These are phyloP conservation scores for Malbranchea cinnamomea DNA, from an alignment of 2,329 filamentous ascomycete species.

Conservation along the genomic window DNA sequence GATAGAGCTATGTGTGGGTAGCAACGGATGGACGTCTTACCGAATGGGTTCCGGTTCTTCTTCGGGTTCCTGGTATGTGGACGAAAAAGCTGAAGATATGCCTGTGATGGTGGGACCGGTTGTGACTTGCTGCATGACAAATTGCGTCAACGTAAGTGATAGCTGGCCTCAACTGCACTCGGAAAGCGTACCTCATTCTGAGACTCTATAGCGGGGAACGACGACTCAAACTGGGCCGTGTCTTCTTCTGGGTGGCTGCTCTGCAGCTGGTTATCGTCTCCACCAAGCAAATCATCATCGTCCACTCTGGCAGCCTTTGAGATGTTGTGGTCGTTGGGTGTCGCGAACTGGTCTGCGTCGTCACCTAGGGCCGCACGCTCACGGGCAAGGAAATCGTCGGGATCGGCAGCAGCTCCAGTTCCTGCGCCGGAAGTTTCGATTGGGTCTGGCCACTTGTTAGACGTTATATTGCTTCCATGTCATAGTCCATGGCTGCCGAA, in stretches of 20 bases:
- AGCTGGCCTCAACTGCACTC: neutral
- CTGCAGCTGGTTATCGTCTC: conserved; percentile 20
- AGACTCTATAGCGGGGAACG: conserved; percentile 71
- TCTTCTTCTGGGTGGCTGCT: conserved; percentile 22
- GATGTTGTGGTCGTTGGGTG: conserved; percentile 49
- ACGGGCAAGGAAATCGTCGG: conserved; percentile 76
- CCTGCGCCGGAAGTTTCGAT: conserved; percentile 14
- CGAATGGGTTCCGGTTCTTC: conserved; percentile 78
- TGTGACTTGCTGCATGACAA: conserved; percentile 45
- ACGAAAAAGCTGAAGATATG: conserved; percentile 42
- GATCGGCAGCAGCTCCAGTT: conserved; percentile 25
- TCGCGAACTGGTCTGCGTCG: conserved; percentile 80
- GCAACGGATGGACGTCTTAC: conserved; percentile 18
- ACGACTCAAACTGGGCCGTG: conserved; percentile 61
- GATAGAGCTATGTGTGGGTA: neutral
- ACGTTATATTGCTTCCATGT: neutral
- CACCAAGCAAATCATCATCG: conserved; percentile 56
- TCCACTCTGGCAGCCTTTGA: conserved; percentile 48
- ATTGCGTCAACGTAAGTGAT: too few species aligned
- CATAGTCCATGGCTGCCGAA: neutral
- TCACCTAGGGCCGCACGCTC: conserved; percentile 85
- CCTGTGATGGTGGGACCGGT: conserved; percentile 71
- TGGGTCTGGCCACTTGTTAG: conserved; percentile 14
- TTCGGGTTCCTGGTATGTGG: conserved; percentile 45
- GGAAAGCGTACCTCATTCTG: conserved; percentile 48